Percentiles rank a stretch among this genome's conserved stretches.
Conservation (phyloP, 2,329 filamentous ascomycete genomes). For the Verticillium tricorpus region DNA sequence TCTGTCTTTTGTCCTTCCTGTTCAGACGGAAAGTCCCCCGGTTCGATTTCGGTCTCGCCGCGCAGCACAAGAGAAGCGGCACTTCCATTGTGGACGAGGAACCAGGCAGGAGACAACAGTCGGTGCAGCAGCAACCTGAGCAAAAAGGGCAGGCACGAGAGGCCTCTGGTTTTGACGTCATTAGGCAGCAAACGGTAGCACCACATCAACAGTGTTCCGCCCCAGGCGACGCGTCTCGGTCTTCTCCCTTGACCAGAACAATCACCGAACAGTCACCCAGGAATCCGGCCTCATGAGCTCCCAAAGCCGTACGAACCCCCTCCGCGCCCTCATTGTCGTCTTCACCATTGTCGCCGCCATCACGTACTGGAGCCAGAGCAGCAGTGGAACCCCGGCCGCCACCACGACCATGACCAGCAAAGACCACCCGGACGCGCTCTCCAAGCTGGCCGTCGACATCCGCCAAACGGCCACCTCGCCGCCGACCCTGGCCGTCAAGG, state of each 20-base stretch:
- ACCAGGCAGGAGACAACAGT: background rate
- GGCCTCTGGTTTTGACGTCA: background rate
- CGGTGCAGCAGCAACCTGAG: background rate
- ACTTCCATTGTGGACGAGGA: background rate
- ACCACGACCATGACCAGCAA: slow-evolving; percentile 1
- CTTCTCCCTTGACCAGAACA: background rate
- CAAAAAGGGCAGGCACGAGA: background rate
- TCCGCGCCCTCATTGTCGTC: slow-evolving; percentile 4
- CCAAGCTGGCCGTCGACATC: slow-evolving; percentile 26
- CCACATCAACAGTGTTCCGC: too few species aligned
- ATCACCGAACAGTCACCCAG: background rate
- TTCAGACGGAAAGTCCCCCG: background rate
- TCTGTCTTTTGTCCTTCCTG: background rate
- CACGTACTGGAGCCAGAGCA: slow-evolving; percentile 1
- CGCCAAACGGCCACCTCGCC: slow-evolving; percentile 28
- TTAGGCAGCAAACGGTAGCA: background rate
- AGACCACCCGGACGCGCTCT: slow-evolving; percentile 6
- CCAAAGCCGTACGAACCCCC: background rate
- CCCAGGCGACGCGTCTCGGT: background rate
- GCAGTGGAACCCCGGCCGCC: slow-evolving; percentile 4
- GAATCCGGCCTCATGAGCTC: slow-evolving; percentile 2
- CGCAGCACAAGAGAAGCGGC: background rate
- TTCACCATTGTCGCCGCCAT: slow-evolving; percentile 5
- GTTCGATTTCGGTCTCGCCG: background rate
- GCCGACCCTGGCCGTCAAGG: slow-evolving; percentile 28